Base-by-base conservation (phyloP, 2,329 filamentous ascomycete genomes). In the Verruconis gallopava region DNA sequence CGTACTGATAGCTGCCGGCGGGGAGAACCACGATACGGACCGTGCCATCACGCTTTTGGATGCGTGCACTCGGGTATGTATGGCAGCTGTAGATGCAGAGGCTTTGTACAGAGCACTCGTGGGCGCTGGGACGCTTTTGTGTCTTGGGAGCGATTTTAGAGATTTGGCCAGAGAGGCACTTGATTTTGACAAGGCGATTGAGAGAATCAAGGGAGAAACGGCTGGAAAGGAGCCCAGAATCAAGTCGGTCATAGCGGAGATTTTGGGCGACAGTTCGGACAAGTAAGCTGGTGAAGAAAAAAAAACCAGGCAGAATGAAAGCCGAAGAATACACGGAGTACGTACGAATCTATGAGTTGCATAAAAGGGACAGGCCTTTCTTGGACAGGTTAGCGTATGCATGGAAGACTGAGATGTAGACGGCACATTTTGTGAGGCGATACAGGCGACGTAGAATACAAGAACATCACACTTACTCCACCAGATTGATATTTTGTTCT, bases 81-180 rank as follows among this genome's bases (percentile, higher is more conserved):
- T 67, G 4, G 71, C 68, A 3, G 79, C 84, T 48, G 75, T 69
- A 2, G 88, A 96, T 51, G 75, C 79, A 0, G 91, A 96, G 56
- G 83, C 85, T 0, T 63, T 91, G 3, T 96, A 88, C 57, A 77
- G 91, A 17, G 76, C 77, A 0, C 68, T 96, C 4, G 83, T 93
- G 4, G 85, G 84, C 0, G 62, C 89, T 1, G 93, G 91, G 0
- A 98, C 88, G 1, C 57, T 93, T 45, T 58, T 85, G 18, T 68
- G 67, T 4, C 63, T 82, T 12, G 69, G 77, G n/a, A 64, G 65
- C 4, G 71, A 78, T 42, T 71, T 79, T 45, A 72, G 67, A 49
- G 64, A 65, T 50, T 70, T 72, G 28, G 71, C 72, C 42, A 69
- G 69, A 57, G 71, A 77, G 48, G 63, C 79, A 33, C 67, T 72